phyloP scores from a whole-genome alignment of 2,329 filamentous ascomycete species.

The Penicillium sp. region DNA sequence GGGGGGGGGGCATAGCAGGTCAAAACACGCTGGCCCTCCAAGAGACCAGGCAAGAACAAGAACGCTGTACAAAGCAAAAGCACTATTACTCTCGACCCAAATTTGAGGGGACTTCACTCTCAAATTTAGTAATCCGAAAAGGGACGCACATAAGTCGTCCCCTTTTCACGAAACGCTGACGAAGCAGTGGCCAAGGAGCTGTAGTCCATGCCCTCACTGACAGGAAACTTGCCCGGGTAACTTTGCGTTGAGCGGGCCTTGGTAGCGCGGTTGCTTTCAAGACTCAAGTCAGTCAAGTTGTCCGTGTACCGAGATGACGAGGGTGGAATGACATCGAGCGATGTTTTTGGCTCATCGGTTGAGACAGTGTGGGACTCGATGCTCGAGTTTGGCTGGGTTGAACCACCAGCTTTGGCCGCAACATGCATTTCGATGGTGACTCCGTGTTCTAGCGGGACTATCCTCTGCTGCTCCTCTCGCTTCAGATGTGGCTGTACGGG shows the following conservation, averaged over 20 bases:
- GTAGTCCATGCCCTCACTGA: constrained; percentile 35
- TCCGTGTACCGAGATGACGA: constrained; percentile 12
- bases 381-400: background rate
- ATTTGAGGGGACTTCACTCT: too few relatives aligned
- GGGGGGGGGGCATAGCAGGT: too few relatives aligned
- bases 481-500: background rate
- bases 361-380: constrained; percentile 12
- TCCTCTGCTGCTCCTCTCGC: background rate
- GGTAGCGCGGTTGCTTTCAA: constrained; percentile 20
- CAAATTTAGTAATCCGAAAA: constrained; percentile 34
- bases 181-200: constrained; percentile 32
- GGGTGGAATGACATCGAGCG: background rate
- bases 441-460: background rate
- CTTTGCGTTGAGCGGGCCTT: constrained; percentile 34
- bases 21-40: background rate
- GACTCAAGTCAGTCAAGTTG: constrained; percentile 15
- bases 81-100: too few relatives aligned
- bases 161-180: constrained; percentile 28
- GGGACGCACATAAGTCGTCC: constrained; percentile 34
- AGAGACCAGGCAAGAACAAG: background rate
- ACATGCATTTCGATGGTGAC: background rate
- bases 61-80: background rate
- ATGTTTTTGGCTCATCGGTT: constrained; percentile 9
- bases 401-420: too few relatives aligned
- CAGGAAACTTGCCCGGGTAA: constrained; percentile 39